Conservation (phyloP, 1,284 basidiomycete genomes). For the Agaricales sp. region DNA sequence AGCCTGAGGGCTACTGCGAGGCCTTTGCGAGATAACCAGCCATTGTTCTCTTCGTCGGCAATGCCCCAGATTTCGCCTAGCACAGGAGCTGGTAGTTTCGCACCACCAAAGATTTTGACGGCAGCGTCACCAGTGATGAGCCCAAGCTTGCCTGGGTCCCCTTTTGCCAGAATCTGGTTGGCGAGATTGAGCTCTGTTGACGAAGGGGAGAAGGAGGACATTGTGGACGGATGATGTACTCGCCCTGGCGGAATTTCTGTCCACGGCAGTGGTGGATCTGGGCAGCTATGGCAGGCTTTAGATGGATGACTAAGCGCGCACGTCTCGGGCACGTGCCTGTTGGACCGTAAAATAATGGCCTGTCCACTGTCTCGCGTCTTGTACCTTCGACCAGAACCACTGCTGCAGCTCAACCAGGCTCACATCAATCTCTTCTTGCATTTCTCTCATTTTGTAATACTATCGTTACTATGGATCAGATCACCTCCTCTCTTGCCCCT, state of each 20-base stretch:
- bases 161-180: constrained; percentile 56
- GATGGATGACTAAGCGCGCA: background rate
- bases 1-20: constrained; percentile 82
- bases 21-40: constrained; percentile 80
- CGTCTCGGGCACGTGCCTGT: background rate
- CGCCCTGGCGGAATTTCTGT: background rate
- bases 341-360: no score
- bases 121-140: constrained; percentile 81
- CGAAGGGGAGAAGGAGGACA: constrained; percentile 61
- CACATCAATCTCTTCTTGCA: constrained; percentile 2
- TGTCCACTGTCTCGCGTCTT: no score
- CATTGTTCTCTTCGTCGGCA: constrained; percentile 89
- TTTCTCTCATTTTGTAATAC: constrained; percentile 3
- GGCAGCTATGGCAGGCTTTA: background rate
- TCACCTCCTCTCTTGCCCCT: constrained; percentile 54
- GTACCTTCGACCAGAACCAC: no score
- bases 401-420: no score
- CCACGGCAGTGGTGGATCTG: background rate
- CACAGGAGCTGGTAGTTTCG: constrained; percentile 64
- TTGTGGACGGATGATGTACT: constrained; percentile 18
- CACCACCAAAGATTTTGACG: constrained; percentile 70
- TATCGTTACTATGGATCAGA: constrained; percentile 49
- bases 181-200: constrained; percentile 58
- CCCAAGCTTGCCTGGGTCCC: constrained; percentile 69
- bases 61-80: constrained; percentile 93